A percentile compares a stretch with the other conserved stretches of the same genome.
Evolutionary conservation across 257 asterid genomes (phyloP).

Genomic region (Solanum etuberosum): DNA sequence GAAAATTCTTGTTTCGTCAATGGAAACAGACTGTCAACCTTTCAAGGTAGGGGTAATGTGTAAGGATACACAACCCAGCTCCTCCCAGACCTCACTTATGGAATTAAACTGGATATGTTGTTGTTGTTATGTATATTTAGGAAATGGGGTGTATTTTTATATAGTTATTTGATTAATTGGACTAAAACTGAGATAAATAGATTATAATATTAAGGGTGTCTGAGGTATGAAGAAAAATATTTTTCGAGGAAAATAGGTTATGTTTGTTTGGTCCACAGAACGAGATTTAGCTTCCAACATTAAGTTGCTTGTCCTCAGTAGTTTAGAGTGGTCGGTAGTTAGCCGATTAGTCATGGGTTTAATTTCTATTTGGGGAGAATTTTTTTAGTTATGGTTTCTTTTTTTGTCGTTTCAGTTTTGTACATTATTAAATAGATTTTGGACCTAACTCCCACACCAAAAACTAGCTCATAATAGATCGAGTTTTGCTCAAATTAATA

Average conservation of each 20-base stretch:
- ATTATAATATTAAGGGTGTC: neutral
- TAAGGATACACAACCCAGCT: too few relatives aligned
- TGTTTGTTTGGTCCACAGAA: neutral
- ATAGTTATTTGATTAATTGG: too few relatives aligned
- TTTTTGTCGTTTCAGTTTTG: too few relatives aligned
- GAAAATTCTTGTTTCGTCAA: neutral
- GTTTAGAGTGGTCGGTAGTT: too few relatives aligned
- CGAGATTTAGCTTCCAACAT: too few relatives aligned
- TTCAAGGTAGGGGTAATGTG: neutral
- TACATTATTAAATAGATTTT: too few relatives aligned
- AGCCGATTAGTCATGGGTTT: too few relatives aligned
- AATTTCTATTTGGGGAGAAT: too few relatives aligned
- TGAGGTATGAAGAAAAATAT: neutral
- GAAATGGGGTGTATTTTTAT: neutral
- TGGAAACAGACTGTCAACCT: neutral
- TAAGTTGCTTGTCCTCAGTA: too few relatives aligned
- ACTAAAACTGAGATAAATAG: neutral
- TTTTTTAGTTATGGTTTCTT: neutral
- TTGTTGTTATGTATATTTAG: neutral
- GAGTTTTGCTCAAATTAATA: neutral
- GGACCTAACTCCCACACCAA: neutral
- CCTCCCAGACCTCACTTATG: neutral
- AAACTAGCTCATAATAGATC: neutral
- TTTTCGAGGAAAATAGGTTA: neutral
- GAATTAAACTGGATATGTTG: too few relatives aligned